A percentile compares a stretch with the other conserved stretches of the same genome.
These are phyloP conservation scores for Penstemon eatonii DNA, from an alignment of 257 asterid species.

Conservation along the genomic window DNA sequence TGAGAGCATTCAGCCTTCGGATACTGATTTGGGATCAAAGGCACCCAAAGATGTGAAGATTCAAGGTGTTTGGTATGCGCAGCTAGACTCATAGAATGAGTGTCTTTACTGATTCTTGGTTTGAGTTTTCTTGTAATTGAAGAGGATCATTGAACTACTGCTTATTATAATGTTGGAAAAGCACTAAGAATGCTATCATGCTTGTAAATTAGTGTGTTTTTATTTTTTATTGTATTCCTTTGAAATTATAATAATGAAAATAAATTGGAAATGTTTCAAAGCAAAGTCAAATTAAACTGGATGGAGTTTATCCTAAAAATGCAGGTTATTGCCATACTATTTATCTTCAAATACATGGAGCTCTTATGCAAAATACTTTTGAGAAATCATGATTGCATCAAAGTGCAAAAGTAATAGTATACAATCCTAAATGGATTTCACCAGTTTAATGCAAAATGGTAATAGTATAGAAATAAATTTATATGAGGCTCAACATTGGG, in stretches of 20 bases:
- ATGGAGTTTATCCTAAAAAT: neutral
- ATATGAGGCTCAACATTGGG: neutral
- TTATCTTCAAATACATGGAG: neutral
- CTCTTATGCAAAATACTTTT: neutral
- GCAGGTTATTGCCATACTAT: neutral
- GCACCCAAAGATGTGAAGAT: conserved; percentile 93
- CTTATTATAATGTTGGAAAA: conserved; percentile 26
- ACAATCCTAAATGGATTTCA: neutral
- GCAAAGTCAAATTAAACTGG: neutral
- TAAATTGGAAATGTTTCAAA: neutral
- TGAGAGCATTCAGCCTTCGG: conserved; percentile 96
- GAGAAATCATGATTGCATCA: neutral
- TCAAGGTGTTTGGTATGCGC: conserved; percentile 98
- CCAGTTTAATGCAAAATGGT: neutral
- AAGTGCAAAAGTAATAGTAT: neutral
- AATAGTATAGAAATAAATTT: neutral
- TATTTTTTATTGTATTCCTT: neutral
- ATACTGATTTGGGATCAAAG: conserved; percentile 94
- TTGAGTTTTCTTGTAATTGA: conserved; percentile 44
- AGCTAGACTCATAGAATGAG: conserved; percentile 59
- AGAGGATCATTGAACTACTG: conserved; percentile 31
- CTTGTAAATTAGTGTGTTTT: conserved; percentile 44
- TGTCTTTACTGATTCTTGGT: conserved; percentile 32
- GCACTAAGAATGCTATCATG: conserved; percentile 34
- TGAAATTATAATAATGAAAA: conserved; percentile 15